These are phyloP conservation scores for Potentilla sterilis DNA, from an alignment of 306 rosid species.

Conservation along the genomic window DNA sequence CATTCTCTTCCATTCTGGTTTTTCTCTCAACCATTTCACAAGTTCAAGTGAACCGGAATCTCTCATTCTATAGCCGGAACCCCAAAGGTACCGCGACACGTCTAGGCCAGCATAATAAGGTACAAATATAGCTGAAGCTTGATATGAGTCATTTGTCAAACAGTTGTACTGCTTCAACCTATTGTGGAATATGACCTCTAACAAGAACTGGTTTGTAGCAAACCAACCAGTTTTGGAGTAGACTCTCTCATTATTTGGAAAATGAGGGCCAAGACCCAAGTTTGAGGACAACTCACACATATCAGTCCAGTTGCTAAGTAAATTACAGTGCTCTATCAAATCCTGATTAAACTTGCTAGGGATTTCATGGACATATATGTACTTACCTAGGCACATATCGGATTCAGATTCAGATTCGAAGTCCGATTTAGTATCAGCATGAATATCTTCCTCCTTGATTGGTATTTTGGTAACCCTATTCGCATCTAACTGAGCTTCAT, in stretches of 20 bases:
- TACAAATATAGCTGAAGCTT: constrained; percentile 42
- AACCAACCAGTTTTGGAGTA: constrained; percentile 37
- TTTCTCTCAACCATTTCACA: constrained; percentile 32
- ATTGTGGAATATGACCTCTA: constrained; percentile 48
- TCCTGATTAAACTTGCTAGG: constrained; percentile 38
- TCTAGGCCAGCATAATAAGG: constrained; percentile 50
- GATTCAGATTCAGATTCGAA: background rate
- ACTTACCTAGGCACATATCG: constrained; percentile 33
- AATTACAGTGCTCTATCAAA: constrained; percentile 27
- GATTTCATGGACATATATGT: constrained; percentile 39
- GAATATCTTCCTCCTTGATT: background rate
- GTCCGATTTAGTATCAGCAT: background rate
- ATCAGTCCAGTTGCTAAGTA: constrained; percentile 39
- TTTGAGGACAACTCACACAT: constrained; percentile 37
- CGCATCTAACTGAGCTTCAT: background rate
- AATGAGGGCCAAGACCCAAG: constrained; percentile 38
- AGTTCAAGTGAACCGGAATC: constrained; percentile 33
- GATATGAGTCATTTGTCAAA: constrained; percentile 40
- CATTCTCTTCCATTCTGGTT: constrained; percentile 44
- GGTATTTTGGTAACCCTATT: background rate
- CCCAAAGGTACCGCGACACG: constrained; percentile 46
- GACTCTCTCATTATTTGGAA: constrained; percentile 18
- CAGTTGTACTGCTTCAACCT: constrained; percentile 43
- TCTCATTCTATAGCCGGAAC: constrained; percentile 22
- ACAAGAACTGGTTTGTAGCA: constrained; percentile 41